Evolutionary conservation across 1,284 basidiomycete species (phyloP), one percentile per base, ranked within the genome.

Genomic region (Earliella scabrosa): DNA sequence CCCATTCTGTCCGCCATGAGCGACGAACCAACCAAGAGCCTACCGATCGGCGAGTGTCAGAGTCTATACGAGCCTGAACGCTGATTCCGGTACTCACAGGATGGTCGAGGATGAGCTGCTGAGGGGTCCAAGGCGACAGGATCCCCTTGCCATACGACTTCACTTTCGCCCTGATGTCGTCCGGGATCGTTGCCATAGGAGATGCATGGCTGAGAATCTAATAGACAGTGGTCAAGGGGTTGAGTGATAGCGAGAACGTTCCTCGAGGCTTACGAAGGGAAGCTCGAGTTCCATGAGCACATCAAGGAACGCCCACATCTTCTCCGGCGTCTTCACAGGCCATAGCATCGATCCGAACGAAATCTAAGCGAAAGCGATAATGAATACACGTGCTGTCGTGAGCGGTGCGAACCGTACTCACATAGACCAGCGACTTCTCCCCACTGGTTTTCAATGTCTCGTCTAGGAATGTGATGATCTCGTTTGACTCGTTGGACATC

Each of bases 1-100:
- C 29, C 62, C 52, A 56, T 64, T 66, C 13, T 66, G 66, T 2
- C 65, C 66, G 23, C 63, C 58, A 40, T 66, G 66, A 9, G 59
- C 59, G 20, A 68, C 49, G 54, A 58, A 66, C 65, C 65, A 66
- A 0, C 61, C 65, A 1, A 58, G 63, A 2, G 59, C 65, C 63
- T 64, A 38, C 27, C 11, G 14, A 4, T n/a, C n/a, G 18, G 11
- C 4, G 5, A 20, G 29, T 41, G 2, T 11, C 14, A 8, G 6
- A 31, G 13, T 13, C 8, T 18, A 44, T 13, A 5, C 13, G 23
- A 8, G 26, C 6, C 6, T 29, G 14, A 4, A 21, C 11, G 10
- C 2, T 18, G n/a, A n/a, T n/a, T n/a, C n/a, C n/a, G n/a, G n/a
- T 6, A 47, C 67, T 20, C 47, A 65, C 67, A 0, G 62, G 58